A percentile compares a stretch with the other conserved stretches of the same genome.
Evolutionary conservation across 2,329 filamentous ascomycete genomes (phyloP).

Genomic region (Aureobasidium uvarum): DNA sequence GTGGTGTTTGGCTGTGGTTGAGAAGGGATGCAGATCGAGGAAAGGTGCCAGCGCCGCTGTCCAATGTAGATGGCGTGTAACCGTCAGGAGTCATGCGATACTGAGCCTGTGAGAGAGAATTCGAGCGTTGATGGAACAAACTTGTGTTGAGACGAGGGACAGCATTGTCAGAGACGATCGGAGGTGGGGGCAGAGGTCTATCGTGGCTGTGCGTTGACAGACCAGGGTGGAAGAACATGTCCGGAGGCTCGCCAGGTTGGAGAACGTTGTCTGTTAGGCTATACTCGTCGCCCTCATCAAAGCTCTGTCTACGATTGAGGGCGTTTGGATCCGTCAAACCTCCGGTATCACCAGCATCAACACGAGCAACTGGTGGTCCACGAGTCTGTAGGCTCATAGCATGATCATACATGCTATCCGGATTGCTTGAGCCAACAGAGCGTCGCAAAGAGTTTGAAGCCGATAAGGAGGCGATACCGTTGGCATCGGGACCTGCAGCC

Average conservation of each 20-base stretch:
- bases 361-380: constrained; percentile 61
- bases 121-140: constrained; percentile 10
- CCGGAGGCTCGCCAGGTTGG: constrained; percentile 64
- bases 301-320: constrained; percentile 69
- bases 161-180: constrained; percentile 53
- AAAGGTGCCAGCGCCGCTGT: constrained; percentile 36
- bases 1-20: constrained; percentile 76
- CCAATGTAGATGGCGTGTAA: constrained; percentile 20
- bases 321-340: constrained; percentile 73
- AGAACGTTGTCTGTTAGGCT: constrained; percentile 44
- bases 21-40: constrained; percentile 78
- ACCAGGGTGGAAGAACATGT: constrained; percentile 88
- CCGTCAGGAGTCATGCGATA: constrained; percentile 26
- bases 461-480: constrained; percentile 39
- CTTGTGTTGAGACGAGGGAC: constrained; percentile 42
- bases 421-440: constrained; percentile 45
- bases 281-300: constrained; percentile 86
- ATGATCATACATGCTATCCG: constrained; percentile 46
- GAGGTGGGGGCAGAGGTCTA: constrained; percentile 61
- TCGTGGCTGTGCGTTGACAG: constrained; percentile 54
- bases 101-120: constrained; percentile 25
- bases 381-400: constrained; percentile 56
- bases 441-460: constrained; percentile 48
- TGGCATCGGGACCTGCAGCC: constrained; percentile 38
- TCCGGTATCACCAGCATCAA: constrained; percentile 88